Conservation (phyloP, 176 grass and related monocot species). For the Urochloa ruziziensis region DNA sequence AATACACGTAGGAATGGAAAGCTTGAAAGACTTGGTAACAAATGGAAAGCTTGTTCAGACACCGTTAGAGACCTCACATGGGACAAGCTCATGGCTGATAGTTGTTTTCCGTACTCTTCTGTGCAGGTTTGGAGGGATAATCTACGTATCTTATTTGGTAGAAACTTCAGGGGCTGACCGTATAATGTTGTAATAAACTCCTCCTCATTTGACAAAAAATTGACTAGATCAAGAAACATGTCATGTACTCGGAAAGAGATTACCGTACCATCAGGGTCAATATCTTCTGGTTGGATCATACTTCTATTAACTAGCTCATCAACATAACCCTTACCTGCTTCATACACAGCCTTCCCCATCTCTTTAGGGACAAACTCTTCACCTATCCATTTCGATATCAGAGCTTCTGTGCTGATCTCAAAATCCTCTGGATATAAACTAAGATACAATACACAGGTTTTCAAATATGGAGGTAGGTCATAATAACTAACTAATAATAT, state of each 20-base stretch:
- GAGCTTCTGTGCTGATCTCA: fast-evolving
- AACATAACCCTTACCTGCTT: background rate
- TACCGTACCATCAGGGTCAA: too few relatives aligned
- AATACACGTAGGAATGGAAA: background rate
- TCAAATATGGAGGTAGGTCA: background rate
- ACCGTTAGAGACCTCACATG: background rate
- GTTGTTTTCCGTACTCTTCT: background rate
- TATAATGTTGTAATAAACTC: background rate
- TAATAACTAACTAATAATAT: conserved; percentile 4
- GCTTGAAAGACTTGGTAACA: background rate
- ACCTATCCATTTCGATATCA: conserved; percentile 35
- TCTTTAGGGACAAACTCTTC: too few relatives aligned
- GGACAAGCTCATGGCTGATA: background rate
- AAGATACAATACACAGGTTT: background rate
- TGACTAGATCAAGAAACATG: conserved; percentile 5
- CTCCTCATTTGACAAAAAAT: background rate
- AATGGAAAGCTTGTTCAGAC: background rate
- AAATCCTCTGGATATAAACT: conserved; percentile 11
- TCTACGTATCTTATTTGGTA: background rate
- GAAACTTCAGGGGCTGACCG: background rate
- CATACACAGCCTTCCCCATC: too few relatives aligned
- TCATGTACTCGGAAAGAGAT: background rate
- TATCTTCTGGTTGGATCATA: background rate
- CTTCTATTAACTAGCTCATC: background rate
- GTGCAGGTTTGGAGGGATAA: background rate